Base-by-base conservation (phyloP, 306 rosid species). In the Dryas octopetala region DNA sequence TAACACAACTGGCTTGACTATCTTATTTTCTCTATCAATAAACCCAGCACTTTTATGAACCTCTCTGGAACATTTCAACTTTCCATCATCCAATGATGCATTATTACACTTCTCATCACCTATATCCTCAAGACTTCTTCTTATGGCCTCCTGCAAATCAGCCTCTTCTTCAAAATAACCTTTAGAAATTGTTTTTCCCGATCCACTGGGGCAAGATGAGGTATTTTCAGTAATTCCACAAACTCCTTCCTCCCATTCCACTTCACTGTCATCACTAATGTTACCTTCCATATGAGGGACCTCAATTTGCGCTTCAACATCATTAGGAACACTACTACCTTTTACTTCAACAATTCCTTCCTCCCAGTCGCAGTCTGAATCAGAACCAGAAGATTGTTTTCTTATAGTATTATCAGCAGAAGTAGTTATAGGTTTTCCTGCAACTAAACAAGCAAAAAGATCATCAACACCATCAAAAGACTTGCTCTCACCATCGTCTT, bases 231-330 rank as follows among this genome's bases (percentile, higher is more conserved):
- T 71, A 78, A 76, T 77, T 66, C 70, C 88, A 82, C 82, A 81
- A 79, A 78, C 83, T 80, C 90, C 93, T 68, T 91, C 96, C 86
- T 90, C 97, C 95, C 97, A 91, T 61, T 94, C 97, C 68, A 88
- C 88, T 50, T 88, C 97, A 83, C 84, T 85, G 41, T 82, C 97
- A 76, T 82, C 87, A 82, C 76, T 79, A 66, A 50, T 40, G 55
- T 81, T 66, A 46, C 74, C 81, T n/a, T 76, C 74, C 45, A 73
- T 74, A 49, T 46, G 28, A 51, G 81, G 73, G 68, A 79, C 70
- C 53, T 62, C 73, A 41, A 8, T 71, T 63, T 80, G 86, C 58
- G 67, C 76, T 10, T 76, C 68, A 64, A 54, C 58, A 55, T 82
- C 80, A 77, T 32, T 74, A 68, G 79, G 58, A 73, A 76, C 71